phyloP scores from a whole-genome alignment of 768 basidiomycete species.

The Lentinula detonsa region DNA sequence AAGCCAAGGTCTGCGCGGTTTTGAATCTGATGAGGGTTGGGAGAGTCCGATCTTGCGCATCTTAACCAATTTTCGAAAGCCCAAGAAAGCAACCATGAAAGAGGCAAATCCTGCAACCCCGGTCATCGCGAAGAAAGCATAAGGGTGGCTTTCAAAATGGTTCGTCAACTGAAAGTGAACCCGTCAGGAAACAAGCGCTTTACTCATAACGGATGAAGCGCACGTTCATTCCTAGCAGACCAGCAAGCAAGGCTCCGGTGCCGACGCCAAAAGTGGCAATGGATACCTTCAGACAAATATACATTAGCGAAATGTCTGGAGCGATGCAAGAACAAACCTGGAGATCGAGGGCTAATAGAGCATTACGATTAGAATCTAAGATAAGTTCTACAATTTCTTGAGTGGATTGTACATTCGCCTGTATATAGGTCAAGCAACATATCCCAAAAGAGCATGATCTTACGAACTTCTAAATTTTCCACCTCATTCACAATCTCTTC shows the following conservation, averaged over 20 bases:
- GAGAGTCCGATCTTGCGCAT: constrained; percentile 38
- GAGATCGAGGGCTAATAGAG: constrained; percentile 84
- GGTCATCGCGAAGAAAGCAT: constrained; percentile 69
- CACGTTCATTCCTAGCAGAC: constrained; percentile 96
- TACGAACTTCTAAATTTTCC: constrained; percentile 69
- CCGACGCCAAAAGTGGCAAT: constrained; percentile 93
- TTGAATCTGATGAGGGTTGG: constrained; percentile 14
- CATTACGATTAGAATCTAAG: constrained; percentile 92
- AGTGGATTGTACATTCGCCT: constrained; percentile 93
- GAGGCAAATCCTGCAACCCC: constrained; percentile 53
- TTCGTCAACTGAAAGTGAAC: constrained; percentile 51
- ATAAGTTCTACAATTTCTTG: constrained; percentile 98
- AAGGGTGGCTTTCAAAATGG: constrained; percentile 65
- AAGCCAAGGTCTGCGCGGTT: constrained; percentile 24
- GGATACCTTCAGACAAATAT: constrained; percentile 53
- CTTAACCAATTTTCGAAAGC: constrained; percentile 55
- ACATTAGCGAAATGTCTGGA: background rate
- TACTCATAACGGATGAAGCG: constrained; percentile 22
- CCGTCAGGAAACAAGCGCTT: background rate
- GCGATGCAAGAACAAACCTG: constrained; percentile 43
- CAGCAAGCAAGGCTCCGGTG: constrained; percentile 82
- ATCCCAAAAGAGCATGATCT: background rate
- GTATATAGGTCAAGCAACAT: constrained; percentile 2
- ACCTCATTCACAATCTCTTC: constrained; percentile 95
- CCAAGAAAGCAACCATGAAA: constrained; percentile 54